A percentile compares a stretch with the other conserved stretches of the same genome.
phyloP scores from a whole-genome alignment of 2,329 filamentous ascomycete genomes.

The Trichoderma afroharzianum region DNA sequence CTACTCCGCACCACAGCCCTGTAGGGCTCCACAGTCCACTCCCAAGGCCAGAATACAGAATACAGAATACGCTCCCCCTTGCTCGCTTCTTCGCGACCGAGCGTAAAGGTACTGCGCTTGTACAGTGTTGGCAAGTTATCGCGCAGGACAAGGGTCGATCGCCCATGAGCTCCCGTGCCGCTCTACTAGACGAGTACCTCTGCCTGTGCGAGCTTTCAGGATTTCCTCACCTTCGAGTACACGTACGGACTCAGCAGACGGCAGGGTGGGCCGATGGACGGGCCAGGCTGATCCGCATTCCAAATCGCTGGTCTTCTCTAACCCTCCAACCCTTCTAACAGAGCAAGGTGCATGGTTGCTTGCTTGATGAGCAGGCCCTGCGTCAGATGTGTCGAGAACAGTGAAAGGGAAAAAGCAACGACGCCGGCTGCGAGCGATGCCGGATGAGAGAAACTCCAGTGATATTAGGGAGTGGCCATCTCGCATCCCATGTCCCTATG shows the following conservation, averaged over 20 bases:
- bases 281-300: background rate
- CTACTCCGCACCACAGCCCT: slow-evolving; percentile 14
- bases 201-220: background rate
- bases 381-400: slow-evolving; percentile 8
- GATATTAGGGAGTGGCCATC: background rate
- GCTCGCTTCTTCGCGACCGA: background rate
- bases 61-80: background rate
- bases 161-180: background rate
- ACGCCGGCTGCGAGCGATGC: background rate
- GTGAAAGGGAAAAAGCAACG: background rate
- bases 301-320: background rate
- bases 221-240: background rate
- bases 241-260: background rate
- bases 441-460: background rate
- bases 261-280: slow-evolving; percentile 10
- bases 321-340: background rate
- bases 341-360: background rate
- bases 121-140: background rate
- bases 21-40: slow-evolving; percentile 4
- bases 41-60: background rate
- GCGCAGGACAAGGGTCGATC: background rate
- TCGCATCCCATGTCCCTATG: background rate
- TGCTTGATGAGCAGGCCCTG: background rate
- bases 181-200: background rate
- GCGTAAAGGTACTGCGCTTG: background rate